Evolutionary conservation across 1,284 basidiomycete species (phyloP), one percentile per base, ranked within the genome.

Genomic region (Sphagnurus paluster): DNA sequence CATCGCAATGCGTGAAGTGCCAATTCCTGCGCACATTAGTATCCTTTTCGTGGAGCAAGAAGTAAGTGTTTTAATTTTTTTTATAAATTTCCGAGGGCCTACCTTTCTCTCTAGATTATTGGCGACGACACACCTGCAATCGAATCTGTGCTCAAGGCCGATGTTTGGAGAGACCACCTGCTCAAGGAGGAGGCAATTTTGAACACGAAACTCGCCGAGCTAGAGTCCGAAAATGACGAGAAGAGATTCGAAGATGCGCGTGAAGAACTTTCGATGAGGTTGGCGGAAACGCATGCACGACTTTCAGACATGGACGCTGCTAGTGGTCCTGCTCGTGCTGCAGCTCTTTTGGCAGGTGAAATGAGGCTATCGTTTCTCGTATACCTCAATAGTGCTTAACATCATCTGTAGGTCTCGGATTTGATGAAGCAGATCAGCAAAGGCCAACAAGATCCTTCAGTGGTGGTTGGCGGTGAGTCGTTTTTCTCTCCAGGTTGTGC

Each of bases 31-130:
- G 0, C 90, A 98, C 64, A 97, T 99, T 62, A 95, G 93, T 1
- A 95, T 99, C 51, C 76, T 99, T 24, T 97, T 99, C 62, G 97
- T 99, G 51, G 97, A 99, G 66, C 97, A 99, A 72, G 97, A 99
- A 70, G 90, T 90, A 50, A 45, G 69, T 55, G 20, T 54, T 33
- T 10, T 32, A n/a, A n/a, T 26, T 23, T n/a, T 38, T 24, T 45
- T 6, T 11, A 8, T n/a, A 26, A 9, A 17, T 29, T 3, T 17
- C 19, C 38, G 9, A 30, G 49, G 44, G 48, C 13, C 50, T 13
- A 39, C 21, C 11, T 44, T 25, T 11, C 19, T 19, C 24, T 19
- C 39, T 49, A 91, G 85, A 87, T 94, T 56, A 67, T 90, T 42
- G 97, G 97, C 25, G 97, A 99, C 66, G 93, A 96, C 55, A 98